Evolutionary conservation across 2,329 filamentous ascomycete species (phyloP).

Genomic region (Dryadomyces quercus-mongolicae): DNA sequence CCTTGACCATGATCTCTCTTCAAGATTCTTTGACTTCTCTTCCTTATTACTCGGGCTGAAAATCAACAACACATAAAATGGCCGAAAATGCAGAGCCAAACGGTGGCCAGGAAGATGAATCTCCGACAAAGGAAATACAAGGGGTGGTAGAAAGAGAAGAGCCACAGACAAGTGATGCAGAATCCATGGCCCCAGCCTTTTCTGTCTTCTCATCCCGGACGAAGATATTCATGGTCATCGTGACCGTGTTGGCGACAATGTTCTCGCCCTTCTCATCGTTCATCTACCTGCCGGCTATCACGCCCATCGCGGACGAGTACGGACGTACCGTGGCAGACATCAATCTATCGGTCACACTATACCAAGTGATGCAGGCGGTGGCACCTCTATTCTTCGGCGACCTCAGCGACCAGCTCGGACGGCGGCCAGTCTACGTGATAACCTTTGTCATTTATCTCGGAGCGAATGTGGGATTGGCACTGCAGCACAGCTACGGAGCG

Average conservation of each 20-base stretch:
- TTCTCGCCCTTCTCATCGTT: conserved; percentile 21
- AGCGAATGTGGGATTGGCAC: conserved; percentile 31
- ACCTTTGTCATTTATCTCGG: conserved; percentile 32
- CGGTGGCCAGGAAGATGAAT: no score
- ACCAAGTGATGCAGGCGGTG: conserved; percentile 39
- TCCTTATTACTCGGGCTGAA: no score
- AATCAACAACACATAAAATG: no score
- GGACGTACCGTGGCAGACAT: conserved; percentile 21
- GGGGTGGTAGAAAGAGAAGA: no score
- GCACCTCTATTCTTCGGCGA: conserved; percentile 38
- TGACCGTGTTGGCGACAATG: conserved; percentile 17
- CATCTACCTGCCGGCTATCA: conserved; percentile 34
- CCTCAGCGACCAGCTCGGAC: conserved; percentile 34
- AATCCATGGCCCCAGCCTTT: background rate
- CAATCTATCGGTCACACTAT: conserved; percentile 29
- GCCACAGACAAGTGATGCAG: no score
- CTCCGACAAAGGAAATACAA: no score
- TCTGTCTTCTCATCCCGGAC: conserved; percentile 15
- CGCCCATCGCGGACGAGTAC: conserved; percentile 26
- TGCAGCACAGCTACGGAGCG: conserved; percentile 29
- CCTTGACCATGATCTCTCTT: no score
- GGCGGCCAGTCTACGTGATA: conserved; percentile 33
- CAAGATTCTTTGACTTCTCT: no score
- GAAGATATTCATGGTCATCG: conserved; percentile 17
- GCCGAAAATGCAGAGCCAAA: no score